These are phyloP conservation scores for Moniliophthora roreri DNA, from an alignment of 1,284 basidiomycete genomes.

Conservation along the genomic window DNA sequence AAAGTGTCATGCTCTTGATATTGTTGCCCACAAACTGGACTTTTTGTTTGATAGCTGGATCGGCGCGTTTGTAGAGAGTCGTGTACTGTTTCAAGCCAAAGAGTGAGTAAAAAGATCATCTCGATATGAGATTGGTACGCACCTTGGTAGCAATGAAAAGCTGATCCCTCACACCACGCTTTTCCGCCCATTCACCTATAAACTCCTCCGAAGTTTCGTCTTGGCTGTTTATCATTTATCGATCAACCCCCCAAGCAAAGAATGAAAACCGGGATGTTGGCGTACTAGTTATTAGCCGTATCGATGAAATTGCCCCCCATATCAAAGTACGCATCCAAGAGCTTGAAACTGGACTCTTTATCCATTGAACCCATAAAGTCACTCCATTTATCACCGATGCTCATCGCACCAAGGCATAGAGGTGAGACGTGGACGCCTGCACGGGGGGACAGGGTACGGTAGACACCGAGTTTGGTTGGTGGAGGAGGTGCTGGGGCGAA, in stretches of 20 bases:
- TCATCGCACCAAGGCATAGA: constrained; percentile 43
- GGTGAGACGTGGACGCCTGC: constrained; percentile 44
- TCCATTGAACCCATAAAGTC: background rate
- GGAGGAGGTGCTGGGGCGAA: background rate
- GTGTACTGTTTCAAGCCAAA: constrained; percentile 12
- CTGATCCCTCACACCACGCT: constrained; percentile 11
- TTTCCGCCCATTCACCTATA: constrained; percentile 17
- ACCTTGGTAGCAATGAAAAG: constrained; percentile 15
- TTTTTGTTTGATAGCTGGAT: constrained; percentile 30
- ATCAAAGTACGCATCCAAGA: background rate
- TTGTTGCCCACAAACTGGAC: constrained; percentile 48
- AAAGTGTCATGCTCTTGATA: constrained; percentile 42
- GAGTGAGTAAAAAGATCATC: background rate
- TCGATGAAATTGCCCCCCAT: constrained; percentile 2
- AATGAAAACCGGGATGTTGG: background rate
- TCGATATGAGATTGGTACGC: background rate
- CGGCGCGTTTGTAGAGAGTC: constrained; percentile 19
- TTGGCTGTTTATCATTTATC: constrained; percentile 4
- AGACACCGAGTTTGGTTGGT: background rate
- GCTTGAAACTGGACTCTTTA: constrained; percentile 2
- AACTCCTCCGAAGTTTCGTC: constrained; percentile 13
- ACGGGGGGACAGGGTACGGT: constrained; percentile 37
- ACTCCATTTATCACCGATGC: constrained; percentile 31
- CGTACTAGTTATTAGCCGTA: constrained; percentile 19
- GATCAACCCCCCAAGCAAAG: background rate